Evolutionary conservation across 179 eudicot species (phyloP).

Genomic region (Spinacia oleracea): DNA sequence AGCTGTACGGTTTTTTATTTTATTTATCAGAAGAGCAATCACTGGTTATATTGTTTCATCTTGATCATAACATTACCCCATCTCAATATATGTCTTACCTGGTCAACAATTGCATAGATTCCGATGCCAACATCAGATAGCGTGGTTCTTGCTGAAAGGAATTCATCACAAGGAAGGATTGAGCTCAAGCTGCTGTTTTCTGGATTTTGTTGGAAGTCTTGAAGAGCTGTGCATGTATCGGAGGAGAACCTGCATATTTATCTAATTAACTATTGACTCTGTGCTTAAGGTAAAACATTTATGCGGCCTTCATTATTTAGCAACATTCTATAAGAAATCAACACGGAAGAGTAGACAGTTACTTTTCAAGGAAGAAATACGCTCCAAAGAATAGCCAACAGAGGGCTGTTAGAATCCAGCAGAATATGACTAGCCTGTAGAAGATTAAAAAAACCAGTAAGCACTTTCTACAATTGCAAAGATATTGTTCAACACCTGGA

Average conservation of each 20-base stretch:
- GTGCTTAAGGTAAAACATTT: neutral
- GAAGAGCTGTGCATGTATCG: slow-evolving; percentile 73
- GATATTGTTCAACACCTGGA: neutral
- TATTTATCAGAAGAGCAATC: neutral
- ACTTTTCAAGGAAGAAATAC: slow-evolving; percentile 64
- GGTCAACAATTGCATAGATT: slow-evolving; percentile 51
- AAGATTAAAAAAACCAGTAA: slow-evolving; percentile 1
- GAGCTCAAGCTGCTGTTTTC: slow-evolving; percentile 74
- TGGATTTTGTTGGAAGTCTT: slow-evolving; percentile 58
- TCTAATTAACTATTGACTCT: neutral
- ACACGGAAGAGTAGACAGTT: slow-evolving; percentile 18
- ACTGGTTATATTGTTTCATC: neutral
- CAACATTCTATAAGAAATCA: neutral
- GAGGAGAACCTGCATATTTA: slow-evolving; percentile 48
- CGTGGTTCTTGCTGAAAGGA: slow-evolving; percentile 56
- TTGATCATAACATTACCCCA: neutral
- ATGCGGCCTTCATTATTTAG: neutral
- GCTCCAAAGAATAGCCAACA: slow-evolving; percentile 72
- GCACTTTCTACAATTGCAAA: neutral
- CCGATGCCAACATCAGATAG: slow-evolving; percentile 54
- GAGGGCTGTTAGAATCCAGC: slow-evolving; percentile 59
- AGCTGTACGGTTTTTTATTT: neutral
- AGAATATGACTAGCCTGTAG: slow-evolving; percentile 51
- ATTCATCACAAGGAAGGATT: slow-evolving; percentile 66
- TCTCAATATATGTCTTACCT: slow-evolving; percentile 31